These are phyloP conservation scores for Epithele typhae DNA, from an alignment of 768 basidiomycete genomes.

Conservation along the genomic window DNA sequence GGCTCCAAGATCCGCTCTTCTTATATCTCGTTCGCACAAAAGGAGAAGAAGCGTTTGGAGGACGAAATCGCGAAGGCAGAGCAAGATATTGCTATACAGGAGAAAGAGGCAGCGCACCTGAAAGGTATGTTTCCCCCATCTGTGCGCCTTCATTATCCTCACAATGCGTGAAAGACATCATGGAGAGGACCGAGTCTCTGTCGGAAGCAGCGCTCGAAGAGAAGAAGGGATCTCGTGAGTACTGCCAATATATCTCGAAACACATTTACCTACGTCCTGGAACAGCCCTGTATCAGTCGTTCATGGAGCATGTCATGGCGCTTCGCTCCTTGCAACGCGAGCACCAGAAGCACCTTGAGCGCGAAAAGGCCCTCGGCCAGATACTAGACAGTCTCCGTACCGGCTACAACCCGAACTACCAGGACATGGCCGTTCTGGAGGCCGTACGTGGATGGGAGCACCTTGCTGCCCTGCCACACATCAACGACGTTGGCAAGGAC, in stretches of 20 bases:
- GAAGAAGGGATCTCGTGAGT: slow-evolving; percentile 84
- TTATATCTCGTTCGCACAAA: slow-evolving; percentile 83
- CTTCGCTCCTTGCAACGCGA: slow-evolving; percentile 74
- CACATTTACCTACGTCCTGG: neutral
- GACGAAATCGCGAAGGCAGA: slow-evolving; percentile 47
- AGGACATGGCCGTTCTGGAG: slow-evolving; percentile 98
- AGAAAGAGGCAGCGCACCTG: slow-evolving; percentile 70
- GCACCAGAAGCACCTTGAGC: slow-evolving; percentile 66
- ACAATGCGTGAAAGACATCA: slow-evolving; percentile 64
- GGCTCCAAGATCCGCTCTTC: slow-evolving; percentile 88
- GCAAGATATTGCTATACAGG: slow-evolving; percentile 55
- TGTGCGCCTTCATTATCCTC: neutral
- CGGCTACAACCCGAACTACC: slow-evolving; percentile 97
- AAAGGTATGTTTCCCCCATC: slow-evolving; percentile 42
- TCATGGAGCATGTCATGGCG: slow-evolving; percentile 68
- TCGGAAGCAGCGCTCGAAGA: slow-evolving; percentile 78
- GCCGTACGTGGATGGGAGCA: slow-evolving; percentile 93
- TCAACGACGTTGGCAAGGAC: slow-evolving; percentile 60
- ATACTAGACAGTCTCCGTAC: slow-evolving; percentile 77
- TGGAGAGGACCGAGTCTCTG: slow-evolving; percentile 71
- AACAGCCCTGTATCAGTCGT: slow-evolving; percentile 53
- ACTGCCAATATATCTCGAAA: slow-evolving; percentile 1
- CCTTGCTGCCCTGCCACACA: slow-evolving; percentile 63
- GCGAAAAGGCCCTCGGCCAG: slow-evolving; percentile 73
- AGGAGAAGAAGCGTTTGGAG: slow-evolving; percentile 85